phyloP scores from a whole-genome alignment of 495 filamentous ascomycete species.

The Friedmanniomyces simplex region DNA sequence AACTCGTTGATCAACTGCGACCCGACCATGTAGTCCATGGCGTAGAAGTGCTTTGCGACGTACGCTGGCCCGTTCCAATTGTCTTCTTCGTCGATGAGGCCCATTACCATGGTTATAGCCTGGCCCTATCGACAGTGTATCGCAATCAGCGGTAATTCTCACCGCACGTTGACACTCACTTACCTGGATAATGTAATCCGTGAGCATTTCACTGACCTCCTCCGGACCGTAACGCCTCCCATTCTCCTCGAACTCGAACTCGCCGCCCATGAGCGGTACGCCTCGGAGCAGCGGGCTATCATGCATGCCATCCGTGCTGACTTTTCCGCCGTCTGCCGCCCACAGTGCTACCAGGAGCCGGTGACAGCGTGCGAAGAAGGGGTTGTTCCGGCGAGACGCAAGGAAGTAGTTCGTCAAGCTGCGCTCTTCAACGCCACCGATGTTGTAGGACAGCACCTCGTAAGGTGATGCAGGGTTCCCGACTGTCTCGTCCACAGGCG shows the following conservation, averaged over 20 bases:
- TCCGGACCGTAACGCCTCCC: constrained; percentile 7
- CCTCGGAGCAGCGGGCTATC: constrained; percentile 37
- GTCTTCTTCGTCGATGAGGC: constrained; percentile 40
- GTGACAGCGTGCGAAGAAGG: constrained; percentile 42
- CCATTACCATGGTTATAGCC: constrained; percentile 40
- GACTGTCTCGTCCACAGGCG: constrained; percentile 39
- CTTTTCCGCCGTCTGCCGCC: constrained; percentile 39
- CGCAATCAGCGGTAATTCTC: too few relatives aligned
- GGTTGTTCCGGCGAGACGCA: constrained; percentile 33
- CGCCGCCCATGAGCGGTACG: constrained; percentile 13
- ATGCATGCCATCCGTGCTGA: constrained; percentile 44
- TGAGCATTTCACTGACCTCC: constrained; percentile 24
- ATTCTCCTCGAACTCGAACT: constrained; percentile 24
- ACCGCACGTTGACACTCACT: too few relatives aligned
- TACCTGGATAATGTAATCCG: constrained; percentile 40
- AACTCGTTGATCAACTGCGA: constrained; percentile 43
- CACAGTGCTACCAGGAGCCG: constrained; percentile 40
- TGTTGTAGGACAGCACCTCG: constrained; percentile 40
- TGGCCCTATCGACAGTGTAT: too few relatives aligned
- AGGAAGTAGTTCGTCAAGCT: constrained; percentile 43
- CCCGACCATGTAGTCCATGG: constrained; percentile 40
- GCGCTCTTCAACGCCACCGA: constrained; percentile 27
- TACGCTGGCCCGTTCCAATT: constrained; percentile 46
- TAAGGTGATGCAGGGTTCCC: constrained; percentile 36
- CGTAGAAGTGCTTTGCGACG: constrained; percentile 37